Conservation (phyloP, 2,329 filamentous ascomycete species). For the Phyllosticta citrichinensis region DNA sequence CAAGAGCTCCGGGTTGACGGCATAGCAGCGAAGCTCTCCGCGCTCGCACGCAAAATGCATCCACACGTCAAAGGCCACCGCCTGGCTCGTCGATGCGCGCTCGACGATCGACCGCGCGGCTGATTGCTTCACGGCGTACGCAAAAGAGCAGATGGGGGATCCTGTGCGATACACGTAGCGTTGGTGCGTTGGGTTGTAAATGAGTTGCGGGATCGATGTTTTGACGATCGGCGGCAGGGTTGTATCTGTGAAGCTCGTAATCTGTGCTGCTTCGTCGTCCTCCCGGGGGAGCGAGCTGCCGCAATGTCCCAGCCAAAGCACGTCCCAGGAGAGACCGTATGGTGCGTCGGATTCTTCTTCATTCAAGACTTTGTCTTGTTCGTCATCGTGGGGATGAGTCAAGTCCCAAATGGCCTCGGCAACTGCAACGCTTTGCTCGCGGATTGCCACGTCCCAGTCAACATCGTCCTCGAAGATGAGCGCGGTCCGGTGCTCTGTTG, state of each 20-base stretch:
- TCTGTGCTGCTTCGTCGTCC: background rate
- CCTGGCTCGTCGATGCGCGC: background rate
- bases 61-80: constrained; percentile 7
- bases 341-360: constrained; percentile 10
- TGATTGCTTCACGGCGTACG: constrained; percentile 7
- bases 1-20: constrained; percentile 11
- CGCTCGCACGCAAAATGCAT: constrained; percentile 7
- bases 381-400: background rate
- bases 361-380: background rate
- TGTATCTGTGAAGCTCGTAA: constrained; percentile 2
- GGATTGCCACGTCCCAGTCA: constrained; percentile 15
- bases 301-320: constrained; percentile 29
- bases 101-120: background rate
- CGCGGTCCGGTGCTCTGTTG: constrained; percentile 5
- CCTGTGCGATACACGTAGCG: background rate
- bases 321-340: constrained; percentile 26
- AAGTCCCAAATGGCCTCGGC: constrained; percentile 11
- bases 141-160: constrained; percentile 6
- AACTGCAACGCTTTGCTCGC: constrained; percentile 13
- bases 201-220: background rate
- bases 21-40: background rate
- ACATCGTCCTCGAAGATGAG: constrained; percentile 15
- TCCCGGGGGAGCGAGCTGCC: constrained; percentile 8
- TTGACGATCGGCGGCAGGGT: constrained; percentile 1
- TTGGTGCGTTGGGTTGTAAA: background rate